phyloP scores from a whole-genome alignment of 805 yeast genomes.

The Suhomyces xylopsoci region DNA sequence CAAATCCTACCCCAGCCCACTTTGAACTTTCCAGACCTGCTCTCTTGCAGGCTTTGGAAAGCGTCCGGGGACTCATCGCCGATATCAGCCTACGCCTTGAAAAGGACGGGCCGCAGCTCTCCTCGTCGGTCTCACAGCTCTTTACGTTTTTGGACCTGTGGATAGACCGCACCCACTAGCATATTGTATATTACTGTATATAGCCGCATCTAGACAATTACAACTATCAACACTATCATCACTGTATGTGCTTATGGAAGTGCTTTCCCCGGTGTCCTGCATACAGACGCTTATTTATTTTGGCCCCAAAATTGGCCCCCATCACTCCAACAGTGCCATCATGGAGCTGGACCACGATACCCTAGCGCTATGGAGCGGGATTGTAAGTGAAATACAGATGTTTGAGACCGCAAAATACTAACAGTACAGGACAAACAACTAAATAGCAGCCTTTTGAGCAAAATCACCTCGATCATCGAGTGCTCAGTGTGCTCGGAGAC shows the following conservation, averaged over 20 bases:
- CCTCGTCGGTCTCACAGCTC: slow-evolving; percentile 16
- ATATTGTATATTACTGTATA: slow-evolving; percentile 1
- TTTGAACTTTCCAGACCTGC: background rate
- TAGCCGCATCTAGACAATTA: background rate
- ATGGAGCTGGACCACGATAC: slow-evolving; percentile 3
- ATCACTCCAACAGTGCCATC: background rate
- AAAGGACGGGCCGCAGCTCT: slow-evolving; percentile 29
- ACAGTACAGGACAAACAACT: slow-evolving; percentile 20
- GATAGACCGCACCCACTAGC: slow-evolving; percentile 12
- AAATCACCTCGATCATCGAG: slow-evolving; percentile 31
- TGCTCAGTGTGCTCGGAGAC: slow-evolving; percentile 71
- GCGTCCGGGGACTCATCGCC: slow-evolving; percentile 32
- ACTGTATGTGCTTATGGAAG: too few relatives aligned
- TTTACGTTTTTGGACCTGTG: slow-evolving; percentile 26
- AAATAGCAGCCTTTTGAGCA: slow-evolving; percentile 22
- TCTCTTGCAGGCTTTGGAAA: slow-evolving; percentile 1
- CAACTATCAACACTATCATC: too few relatives aligned
- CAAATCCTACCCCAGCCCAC: background rate
- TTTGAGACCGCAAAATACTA: slow-evolving; percentile 5
- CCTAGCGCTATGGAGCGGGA: slow-evolving; percentile 9
- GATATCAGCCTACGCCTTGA: slow-evolving; percentile 31
- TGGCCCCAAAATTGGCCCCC: background rate
- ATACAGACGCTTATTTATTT: background rate
- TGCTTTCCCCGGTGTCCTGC: background rate
- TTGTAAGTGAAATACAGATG: slow-evolving; percentile 7